Base-by-base conservation (phyloP, 208 protist species). In the Leptomonas seymouri region DNA sequence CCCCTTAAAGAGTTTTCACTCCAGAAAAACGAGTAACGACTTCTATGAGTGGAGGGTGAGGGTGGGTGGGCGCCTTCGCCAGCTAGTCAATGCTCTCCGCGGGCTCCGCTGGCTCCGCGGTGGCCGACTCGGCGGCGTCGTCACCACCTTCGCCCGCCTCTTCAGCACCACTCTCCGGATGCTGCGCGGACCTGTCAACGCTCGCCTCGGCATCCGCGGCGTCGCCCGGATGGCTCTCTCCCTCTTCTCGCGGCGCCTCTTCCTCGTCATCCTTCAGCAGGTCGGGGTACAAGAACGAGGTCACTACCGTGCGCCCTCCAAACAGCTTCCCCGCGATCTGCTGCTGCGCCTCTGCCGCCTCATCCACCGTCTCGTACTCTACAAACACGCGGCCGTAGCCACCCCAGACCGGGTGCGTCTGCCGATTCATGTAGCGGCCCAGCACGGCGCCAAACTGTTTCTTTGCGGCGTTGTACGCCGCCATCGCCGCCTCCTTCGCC, bases 211-310 rank as follows among this genome's bases (percentile, higher is more conserved):
- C 23, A 8, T 51, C 54, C 36, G 25, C 48, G n/a, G 53, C 42
- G 30, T 70, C n/a, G 7, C 48, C 54, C 16, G 51, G 41, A 14
- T 71, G 45, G 39, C 56, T 61, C 39, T 72, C 63, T 20, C 66
- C 65, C 21, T 71, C 65, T 31, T 48, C 65, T 63, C 64, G n/a
- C n/a, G n/a, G n/a, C n/a, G n/a, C 53, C 54, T 57, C 71, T 45
- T 72, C 73, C 21, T 78, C 76, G 25, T 83, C 76, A 27, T 87
- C 84, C 27, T 81, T 60, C 49, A 92, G 59, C n/a, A 96, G 51
- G 45, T 97, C 93, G 16, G 94, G 89, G 70, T 85, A 94, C 44
- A 97, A 80, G 72, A 97, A 97, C 2, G 90, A 91, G 4, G 93
- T 97, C 31, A 97, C 73, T 18, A 97, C 87, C n/a, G 93, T 96